phyloP scores from a whole-genome alignment of 2,329 filamentous ascomycete species.

The Xylariales sp. region DNA sequence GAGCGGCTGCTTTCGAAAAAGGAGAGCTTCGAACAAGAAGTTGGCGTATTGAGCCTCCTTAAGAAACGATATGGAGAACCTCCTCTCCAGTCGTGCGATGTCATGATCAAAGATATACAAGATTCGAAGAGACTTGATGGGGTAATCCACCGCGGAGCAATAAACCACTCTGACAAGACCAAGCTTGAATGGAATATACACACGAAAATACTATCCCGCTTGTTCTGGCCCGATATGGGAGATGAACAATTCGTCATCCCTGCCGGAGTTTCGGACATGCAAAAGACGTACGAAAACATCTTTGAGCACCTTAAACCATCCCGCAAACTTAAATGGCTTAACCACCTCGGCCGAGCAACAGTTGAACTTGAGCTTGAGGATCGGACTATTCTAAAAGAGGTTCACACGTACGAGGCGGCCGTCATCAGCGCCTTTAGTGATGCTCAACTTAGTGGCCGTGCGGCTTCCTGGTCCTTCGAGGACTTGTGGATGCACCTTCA shows the following conservation, averaged over 20 bases:
- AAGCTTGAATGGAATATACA: constrained; percentile 48
- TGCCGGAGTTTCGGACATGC: constrained; percentile 50
- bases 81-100: constrained; percentile 86
- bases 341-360: constrained; percentile 73
- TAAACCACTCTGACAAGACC: constrained; percentile 17
- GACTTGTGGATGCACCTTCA: constrained; percentile 52
- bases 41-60: constrained; percentile 78
- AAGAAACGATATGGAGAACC: constrained; percentile 85
- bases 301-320: constrained; percentile 79
- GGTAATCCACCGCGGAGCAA: constrained; percentile 49
- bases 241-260: constrained; percentile 66
- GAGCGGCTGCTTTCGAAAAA: constrained; percentile 70
- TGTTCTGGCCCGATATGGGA: constrained; percentile 87
- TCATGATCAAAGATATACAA: constrained; percentile 92
- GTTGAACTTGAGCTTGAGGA: constrained; percentile 83
- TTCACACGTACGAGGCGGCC: constrained; percentile 80
- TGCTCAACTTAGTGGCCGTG: constrained; percentile 20
- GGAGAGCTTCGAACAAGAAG: constrained; percentile 70
- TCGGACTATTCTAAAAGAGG: constrained; percentile 66
- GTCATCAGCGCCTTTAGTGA: constrained; percentile 75
- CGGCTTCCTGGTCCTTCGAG: constrained; percentile 40
- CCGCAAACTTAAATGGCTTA: constrained; percentile 84
- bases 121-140: constrained; percentile 75
- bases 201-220: constrained; percentile 81
- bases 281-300: constrained; percentile 66